phyloP scores from a whole-genome alignment of 768 basidiomycete species.

The Mycena crocata region DNA sequence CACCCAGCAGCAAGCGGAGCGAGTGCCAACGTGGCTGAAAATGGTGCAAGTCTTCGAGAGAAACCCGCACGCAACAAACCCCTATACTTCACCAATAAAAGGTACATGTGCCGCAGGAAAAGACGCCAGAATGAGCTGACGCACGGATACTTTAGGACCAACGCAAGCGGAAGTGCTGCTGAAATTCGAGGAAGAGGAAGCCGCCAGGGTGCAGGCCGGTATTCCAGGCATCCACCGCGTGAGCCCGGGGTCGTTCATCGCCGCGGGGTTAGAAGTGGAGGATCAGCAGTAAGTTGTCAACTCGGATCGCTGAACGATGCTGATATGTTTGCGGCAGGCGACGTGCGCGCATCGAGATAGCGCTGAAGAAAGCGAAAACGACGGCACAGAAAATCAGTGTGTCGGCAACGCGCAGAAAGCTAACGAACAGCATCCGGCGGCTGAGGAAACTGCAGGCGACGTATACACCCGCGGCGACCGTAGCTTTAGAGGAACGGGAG shows the following conservation, averaged over 20 bases:
- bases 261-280: slow-evolving; percentile 9
- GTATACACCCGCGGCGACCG: slow-evolving; percentile 8
- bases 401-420: neutral
- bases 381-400: slow-evolving; percentile 1
- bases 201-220: neutral
- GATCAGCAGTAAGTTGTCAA: slow-evolving; percentile 27
- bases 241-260: slow-evolving; percentile 15
- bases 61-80: neutral
- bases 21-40: neutral
- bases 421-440: neutral
- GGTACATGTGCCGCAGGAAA: slow-evolving; percentile 1
- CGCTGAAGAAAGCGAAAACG: neutral
- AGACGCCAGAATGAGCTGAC: neutral
- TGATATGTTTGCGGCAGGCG: neutral
- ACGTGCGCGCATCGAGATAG: neutral
- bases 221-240: slow-evolving; percentile 5
- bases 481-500: neutral
- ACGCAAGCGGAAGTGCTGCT: neutral
- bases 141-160: neutral
- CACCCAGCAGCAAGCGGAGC: neutral
- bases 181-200: slow-evolving; percentile 9
- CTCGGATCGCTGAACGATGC: too few relatives aligned
- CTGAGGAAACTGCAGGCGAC: slow-evolving; percentile 11
- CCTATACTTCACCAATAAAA: neutral
- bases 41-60: slow-evolving; percentile 16